A percentile compares a stretch with the other conserved stretches of the same genome.
Evolutionary conservation across 129 eudicot species (phyloP).

Genomic region (Chrysanthemum seticuspe): DNA sequence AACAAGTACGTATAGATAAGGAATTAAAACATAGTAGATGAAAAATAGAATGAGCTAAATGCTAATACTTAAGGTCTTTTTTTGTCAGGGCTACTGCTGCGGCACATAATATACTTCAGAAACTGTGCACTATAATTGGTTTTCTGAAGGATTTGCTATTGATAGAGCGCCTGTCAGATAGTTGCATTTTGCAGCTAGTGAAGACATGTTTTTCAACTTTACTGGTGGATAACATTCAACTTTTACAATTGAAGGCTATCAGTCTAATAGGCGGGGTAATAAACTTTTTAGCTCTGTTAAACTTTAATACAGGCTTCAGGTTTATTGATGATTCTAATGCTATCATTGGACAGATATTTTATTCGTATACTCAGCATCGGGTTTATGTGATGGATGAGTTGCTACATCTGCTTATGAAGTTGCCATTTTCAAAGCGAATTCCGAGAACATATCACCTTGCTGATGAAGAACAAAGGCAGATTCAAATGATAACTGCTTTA

Average conservation of each 20-base stretch:
- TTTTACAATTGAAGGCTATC: constrained; percentile 91
- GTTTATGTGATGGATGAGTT: constrained; percentile 84
- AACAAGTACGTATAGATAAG: constrained; percentile 51
- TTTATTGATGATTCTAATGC: constrained; percentile 12
- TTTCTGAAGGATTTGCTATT: constrained; percentile 71
- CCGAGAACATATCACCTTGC: constrained; percentile 90
- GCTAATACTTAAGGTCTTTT: constrained; percentile 20
- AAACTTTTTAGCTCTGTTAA: constrained; percentile 13
- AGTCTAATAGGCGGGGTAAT: constrained; percentile 87
- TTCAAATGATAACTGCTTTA: constrained; percentile 82
- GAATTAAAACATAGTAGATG: background rate
- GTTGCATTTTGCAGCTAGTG: constrained; percentile 90
- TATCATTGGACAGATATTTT: constrained; percentile 58
- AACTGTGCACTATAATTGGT: constrained; percentile 78
- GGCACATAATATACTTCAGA: constrained; percentile 69
- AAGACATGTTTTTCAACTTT: constrained; percentile 82
- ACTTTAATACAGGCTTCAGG: constrained; percentile 19
- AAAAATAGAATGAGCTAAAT: constrained; percentile 13
- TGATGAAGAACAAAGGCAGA: constrained; percentile 96
- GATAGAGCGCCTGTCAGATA: constrained; percentile 85
- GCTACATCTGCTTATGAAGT: constrained; percentile 69
- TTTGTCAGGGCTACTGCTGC: constrained; percentile 65
- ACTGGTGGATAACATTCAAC: constrained; percentile 85
- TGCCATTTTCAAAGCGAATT: constrained; percentile 73
- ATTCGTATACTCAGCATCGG: constrained; percentile 78